Conservation (phyloP, 441 rosid species). For the Capsella rubella region DNA sequence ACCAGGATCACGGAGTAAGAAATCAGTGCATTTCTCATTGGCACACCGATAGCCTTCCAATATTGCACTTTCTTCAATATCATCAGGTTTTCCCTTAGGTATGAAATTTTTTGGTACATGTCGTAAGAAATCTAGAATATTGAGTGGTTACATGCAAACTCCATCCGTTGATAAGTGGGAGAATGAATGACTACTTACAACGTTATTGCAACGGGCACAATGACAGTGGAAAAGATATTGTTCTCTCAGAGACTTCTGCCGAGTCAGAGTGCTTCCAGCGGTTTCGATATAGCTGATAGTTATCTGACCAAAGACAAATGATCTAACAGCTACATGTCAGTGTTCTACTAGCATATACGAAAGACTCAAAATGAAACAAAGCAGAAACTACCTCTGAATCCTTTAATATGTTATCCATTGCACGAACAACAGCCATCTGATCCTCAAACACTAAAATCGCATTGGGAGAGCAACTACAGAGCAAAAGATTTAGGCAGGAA, state of each 20-base stretch:
- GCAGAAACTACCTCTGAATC: conserved; percentile 74
- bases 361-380: conserved; percentile 21
- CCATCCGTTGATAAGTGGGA: conserved; percentile 1
- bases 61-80: conserved; percentile 84
- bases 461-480: conserved; percentile 88
- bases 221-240: conserved; percentile 86
- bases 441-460: conserved; percentile 88
- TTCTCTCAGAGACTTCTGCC: conserved; percentile 84
- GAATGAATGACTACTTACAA: conserved; percentile 52
- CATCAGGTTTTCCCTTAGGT: conserved; percentile 71
- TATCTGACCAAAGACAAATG: conserved; percentile 52
- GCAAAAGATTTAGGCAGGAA: conserved; percentile 40
- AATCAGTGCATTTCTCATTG: conserved; percentile 73
- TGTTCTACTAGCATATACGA: conserved; percentile 19
- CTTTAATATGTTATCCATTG: conserved; percentile 67
- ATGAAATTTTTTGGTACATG: conserved; percentile 28
- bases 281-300: conserved; percentile 92
- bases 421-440: conserved; percentile 77
- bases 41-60: conserved; percentile 92
- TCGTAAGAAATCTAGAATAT: background rate
- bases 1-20: conserved; percentile 87
- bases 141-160: conserved; percentile 12
- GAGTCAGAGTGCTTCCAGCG: conserved; percentile 90
- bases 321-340: conserved; percentile 42
- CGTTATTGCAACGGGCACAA: conserved; percentile 74